Base-by-base conservation (phyloP, 179 eudicot genomes). In the Beta corolliflora region DNA sequence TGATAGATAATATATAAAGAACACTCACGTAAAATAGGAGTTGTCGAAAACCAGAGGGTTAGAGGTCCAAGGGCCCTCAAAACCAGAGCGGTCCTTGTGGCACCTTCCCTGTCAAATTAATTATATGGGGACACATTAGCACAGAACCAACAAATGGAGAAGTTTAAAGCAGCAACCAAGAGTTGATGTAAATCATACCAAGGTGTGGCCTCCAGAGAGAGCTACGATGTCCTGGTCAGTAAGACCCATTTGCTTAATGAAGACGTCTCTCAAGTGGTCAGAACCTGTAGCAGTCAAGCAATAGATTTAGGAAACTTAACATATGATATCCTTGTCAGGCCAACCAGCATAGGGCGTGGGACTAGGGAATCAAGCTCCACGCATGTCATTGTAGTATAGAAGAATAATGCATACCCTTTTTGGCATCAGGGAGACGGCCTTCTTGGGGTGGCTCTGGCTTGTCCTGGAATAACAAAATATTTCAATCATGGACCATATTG, bases 81-180 rank as follows among this genome's bases (percentile, higher is more conserved):
- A 91, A 29, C 98, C 98, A 44, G 98, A 94, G 36, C 98, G 94
- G 63, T 94, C 98, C 90, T 91, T 91, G 90, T 94, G 98, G 87
- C 92, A 88, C 74, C 96, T 89, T 79, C 98, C 98, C 98, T 94
- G 81, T 12, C 67, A 31, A 9, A 52, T 18, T 78, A 23, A 29
- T 4, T 16, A 14, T 19, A 67, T 2, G 19, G 7, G 16, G 53
- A 16, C 5, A 8, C 53, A 21, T 18, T 3, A 25, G 13, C 66
- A 71, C 14, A 7, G 6, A 44, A 29, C 15, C n/a, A 63, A 44
- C 4, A 46, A 44, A 56, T 23, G 46, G 9, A 16, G 7, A 70
- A 53, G 8, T 5, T 19, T 50, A 15, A 9, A 31, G 46, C 46
- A 29, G 10, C 60, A 10, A 21, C n/a, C 63, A 65, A 72, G 7